phyloP scores from a whole-genome alignment of 2,329 filamentous ascomycete genomes.

The Hypoxylon sp. region DNA sequence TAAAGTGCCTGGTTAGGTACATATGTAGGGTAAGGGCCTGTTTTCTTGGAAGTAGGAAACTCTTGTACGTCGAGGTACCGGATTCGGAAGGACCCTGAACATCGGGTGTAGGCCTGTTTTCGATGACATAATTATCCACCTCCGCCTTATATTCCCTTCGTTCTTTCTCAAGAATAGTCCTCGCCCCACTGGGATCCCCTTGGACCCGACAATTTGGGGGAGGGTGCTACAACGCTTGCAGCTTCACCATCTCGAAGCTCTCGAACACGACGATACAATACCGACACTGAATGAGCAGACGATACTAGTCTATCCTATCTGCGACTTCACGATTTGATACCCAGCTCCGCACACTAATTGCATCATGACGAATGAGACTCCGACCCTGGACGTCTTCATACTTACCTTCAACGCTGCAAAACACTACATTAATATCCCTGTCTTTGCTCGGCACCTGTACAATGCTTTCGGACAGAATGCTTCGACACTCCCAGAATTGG shows the following conservation, averaged over 20 bases:
- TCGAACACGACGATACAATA: not conserved
- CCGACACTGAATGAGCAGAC: constrained; percentile 1
- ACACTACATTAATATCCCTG: constrained; percentile 72
- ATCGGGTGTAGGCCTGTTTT: constrained; percentile 17
- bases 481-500: constrained; percentile 62
- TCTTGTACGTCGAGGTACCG: constrained; percentile 8
- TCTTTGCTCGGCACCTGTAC: constrained; percentile 79
- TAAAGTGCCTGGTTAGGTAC: no score
- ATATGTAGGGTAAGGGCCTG: not conserved
- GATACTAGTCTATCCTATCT: not conserved
- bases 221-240: constrained; percentile 15
- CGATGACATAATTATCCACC: constrained; percentile 30
- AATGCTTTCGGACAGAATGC: constrained; percentile 64
- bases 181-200: constrained; percentile 1
- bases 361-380: constrained; percentile 55
- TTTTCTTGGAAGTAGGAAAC: not conserved
- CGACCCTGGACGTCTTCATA: constrained; percentile 76
- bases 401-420: constrained; percentile 92
- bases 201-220: constrained; percentile 16
- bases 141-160: no score
- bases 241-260: not conserved
- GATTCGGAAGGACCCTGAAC: constrained; percentile 39
- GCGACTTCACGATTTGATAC: not conserved
- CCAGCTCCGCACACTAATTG: not conserved
- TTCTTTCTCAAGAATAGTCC: not conserved